These are phyloP conservation scores for maize (Zea mays) DNA, from an alignment of 176 grass and related monocot genomes.

Conservation along the genomic window Zm-B73-REFERENCE-NAM-5.0 NC_050096.1:152980501-152981000, in stretches of 20 bases:
- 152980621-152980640: too few species aligned
- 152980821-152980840: not conserved
- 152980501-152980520: too few species aligned
- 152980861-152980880: conserved; percentile 34
- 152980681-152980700: conserved; percentile 6
- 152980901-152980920: conserved; percentile 37
- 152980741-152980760: not conserved
- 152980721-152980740: not conserved
- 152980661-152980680: conserved; percentile 10
- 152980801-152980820: conserved; percentile 18
- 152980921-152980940: conserved; percentile 34
- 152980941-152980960: conserved; percentile 5
- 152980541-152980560: too few species aligned
- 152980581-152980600: too few species aligned
- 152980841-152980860: not conserved
- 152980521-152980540: too few species aligned
- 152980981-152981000: conserved; percentile 23
- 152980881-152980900: conserved; percentile 25
- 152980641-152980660: too few species aligned
- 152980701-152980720: conserved; percentile 17
- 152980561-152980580: too few species aligned
- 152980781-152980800: conserved; percentile 22
- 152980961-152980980: conserved; percentile 18
- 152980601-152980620: too few species aligned
- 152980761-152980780: conserved; percentile 36